Evolutionary conservation across 805 yeast genomes (phyloP).

Genomic region (Zygoascus ofunaensis): DNA sequence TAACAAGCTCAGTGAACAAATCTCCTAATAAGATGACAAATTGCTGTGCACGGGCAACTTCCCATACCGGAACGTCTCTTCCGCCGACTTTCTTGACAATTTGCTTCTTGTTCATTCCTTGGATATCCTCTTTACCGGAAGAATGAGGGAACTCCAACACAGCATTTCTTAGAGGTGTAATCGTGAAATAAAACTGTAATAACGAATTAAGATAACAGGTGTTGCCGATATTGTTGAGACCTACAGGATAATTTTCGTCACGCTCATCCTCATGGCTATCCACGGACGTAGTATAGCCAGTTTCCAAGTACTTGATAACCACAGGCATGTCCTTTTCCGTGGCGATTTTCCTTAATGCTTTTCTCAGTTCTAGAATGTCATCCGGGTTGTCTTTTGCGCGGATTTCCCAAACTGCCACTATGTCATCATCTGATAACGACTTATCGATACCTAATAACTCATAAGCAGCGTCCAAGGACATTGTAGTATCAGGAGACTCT

Average conservation of each 20-base stretch:
- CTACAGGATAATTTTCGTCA: conserved; percentile 62
- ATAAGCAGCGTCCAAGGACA: conserved; percentile 36
- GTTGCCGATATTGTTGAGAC: conserved; percentile 89
- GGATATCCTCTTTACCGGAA: conserved; percentile 10
- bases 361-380: conserved; percentile 50
- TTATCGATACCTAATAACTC: conserved; percentile 40
- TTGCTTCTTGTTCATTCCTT: conserved; percentile 14
- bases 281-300: conserved; percentile 43
- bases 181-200: conserved; percentile 80
- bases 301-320: conserved; percentile 45
- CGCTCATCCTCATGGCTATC: conserved; percentile 1
- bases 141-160: conserved; percentile 44
- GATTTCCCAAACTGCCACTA: conserved; percentile 45
- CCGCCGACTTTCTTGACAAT: conserved; percentile 74
- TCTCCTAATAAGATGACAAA: conserved; percentile 66
- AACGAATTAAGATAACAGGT: conserved; percentile 91
- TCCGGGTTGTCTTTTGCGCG: conserved; percentile 34
- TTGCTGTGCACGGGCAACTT: conserved; percentile 72
- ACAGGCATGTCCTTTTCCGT: conserved; percentile 44
- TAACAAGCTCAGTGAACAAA: conserved; percentile 62
- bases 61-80: conserved; percentile 65
- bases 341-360: conserved; percentile 50
- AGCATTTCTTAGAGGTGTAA: conserved; percentile 67
- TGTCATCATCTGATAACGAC: conserved; percentile 47
- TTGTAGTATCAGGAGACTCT: background rate